Evolutionary conservation across 2,329 filamentous ascomycete genomes (phyloP).

Genomic region (Clonostachys chloroleuca): DNA sequence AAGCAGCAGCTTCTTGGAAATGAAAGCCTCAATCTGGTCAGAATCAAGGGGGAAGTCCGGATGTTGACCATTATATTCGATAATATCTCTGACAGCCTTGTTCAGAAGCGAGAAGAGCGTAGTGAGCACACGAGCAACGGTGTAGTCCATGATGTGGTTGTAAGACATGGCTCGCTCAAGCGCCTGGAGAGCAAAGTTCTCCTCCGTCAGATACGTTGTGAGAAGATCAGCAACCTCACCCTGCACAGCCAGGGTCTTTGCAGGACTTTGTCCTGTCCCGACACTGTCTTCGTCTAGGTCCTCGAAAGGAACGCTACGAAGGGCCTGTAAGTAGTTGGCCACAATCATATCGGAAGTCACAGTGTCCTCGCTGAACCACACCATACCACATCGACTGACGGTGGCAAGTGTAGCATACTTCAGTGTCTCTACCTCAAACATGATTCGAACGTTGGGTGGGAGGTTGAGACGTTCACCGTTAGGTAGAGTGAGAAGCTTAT

Average conservation of each 20-base stretch:
- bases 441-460: conserved; percentile 92
- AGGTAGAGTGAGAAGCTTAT: conserved; percentile 92
- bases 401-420: conserved; percentile 97
- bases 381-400: conserved; percentile 99
- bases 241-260: conserved; percentile 77
- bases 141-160: conserved; percentile 99
- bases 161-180: conserved; percentile 73
- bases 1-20: conserved; percentile 90
- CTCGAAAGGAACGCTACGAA: conserved; percentile 82
- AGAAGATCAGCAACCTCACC: conserved; percentile 75
- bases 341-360: conserved; percentile 93
- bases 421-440: conserved; percentile 98
- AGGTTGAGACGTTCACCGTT: conserved; percentile 97
- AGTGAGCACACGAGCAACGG: conserved; percentile 80
- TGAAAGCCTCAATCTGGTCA: conserved; percentile 83
- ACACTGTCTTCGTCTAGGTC: conserved; percentile 92
- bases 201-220: conserved; percentile 67
- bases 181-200: conserved; percentile 76
- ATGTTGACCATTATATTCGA: conserved; percentile 95
- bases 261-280: conserved; percentile 67
- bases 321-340: conserved; percentile 79
- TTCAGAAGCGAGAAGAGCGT: conserved; percentile 95
- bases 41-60: conserved; percentile 88
- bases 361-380: conserved; percentile 99
- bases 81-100: conserved; percentile 84